Conservation (phyloP, 2,329 filamentous ascomycete genomes). For the Rhytidhysteron rufulum region DNA sequence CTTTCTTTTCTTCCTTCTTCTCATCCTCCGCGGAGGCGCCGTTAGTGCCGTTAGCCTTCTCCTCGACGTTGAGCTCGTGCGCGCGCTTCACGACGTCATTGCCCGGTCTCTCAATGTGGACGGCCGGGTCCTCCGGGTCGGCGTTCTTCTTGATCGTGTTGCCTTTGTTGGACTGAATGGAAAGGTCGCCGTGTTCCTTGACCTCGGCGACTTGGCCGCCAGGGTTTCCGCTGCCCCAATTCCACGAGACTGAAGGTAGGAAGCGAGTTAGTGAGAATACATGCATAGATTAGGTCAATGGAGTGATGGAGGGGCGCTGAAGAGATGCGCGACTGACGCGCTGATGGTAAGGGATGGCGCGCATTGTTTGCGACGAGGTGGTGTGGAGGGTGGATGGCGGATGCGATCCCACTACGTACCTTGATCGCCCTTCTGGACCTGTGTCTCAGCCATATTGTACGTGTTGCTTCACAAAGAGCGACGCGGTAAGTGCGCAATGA, state of each 20-base stretch:
- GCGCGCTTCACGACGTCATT: constrained; percentile 65
- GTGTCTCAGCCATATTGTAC: constrained; percentile 30
- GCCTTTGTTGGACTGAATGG: constrained; percentile 58
- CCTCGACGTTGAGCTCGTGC: constrained; percentile 56
- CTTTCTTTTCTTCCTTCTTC: constrained; percentile 36
- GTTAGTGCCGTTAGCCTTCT: constrained; percentile 35
- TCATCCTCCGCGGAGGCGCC: constrained; percentile 21
- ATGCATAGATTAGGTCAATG: background rate
- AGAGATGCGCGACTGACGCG: constrained; percentile 9
- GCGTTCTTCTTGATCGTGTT: constrained; percentile 64
- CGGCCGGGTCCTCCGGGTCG: constrained; percentile 57
- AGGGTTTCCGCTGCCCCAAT: constrained; percentile 55
- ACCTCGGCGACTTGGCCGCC: constrained; percentile 54
- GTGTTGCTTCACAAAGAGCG: no score
- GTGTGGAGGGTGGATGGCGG: background rate
- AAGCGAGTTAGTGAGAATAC: constrained; percentile 7
- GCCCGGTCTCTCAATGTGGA: constrained; percentile 55
- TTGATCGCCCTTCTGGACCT: constrained; percentile 35
- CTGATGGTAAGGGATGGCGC: constrained; percentile 1
- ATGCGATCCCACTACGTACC: no score
- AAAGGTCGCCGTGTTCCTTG: constrained; percentile 56
- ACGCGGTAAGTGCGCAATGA: no score
- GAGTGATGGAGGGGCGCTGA: constrained; percentile 29
- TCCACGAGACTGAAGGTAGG: constrained; percentile 56
- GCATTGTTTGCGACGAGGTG: constrained; percentile 2